phyloP scores from a whole-genome alignment of 1,139 yeast species.

The Pichia sp. region DNA sequence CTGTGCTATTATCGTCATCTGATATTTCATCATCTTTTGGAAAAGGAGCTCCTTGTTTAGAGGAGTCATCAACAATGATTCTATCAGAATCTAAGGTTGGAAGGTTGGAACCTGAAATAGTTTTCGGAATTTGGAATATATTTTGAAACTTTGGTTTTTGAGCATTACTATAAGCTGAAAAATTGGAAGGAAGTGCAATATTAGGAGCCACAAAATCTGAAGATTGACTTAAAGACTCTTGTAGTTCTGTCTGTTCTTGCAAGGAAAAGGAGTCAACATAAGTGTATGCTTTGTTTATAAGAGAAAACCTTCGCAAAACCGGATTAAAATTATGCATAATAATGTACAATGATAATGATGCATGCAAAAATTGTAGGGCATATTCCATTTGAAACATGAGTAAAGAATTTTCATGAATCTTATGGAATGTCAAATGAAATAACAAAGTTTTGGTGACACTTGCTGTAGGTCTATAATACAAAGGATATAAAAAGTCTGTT shows the following conservation, averaged over 20 bases:
- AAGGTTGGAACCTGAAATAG: slow-evolving; percentile 7
- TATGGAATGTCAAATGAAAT: slow-evolving; percentile 23
- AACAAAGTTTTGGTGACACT: slow-evolving; percentile 15
- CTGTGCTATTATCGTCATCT: neutral
- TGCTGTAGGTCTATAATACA: slow-evolving; percentile 9
- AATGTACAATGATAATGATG: slow-evolving; percentile 41
- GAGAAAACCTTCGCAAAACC: slow-evolving; percentile 28
- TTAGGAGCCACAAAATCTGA: neutral
- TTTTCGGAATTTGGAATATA: slow-evolving; percentile 9
- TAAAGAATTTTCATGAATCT: slow-evolving; percentile 15
- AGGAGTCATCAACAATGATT: slow-evolving; percentile 6
- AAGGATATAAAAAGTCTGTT: slow-evolving; percentile 11
- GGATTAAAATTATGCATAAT: slow-evolving; percentile 33
- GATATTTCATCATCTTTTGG: neutral
- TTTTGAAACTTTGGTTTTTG: slow-evolving; percentile 6
- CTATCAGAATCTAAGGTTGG: slow-evolving; percentile 5
- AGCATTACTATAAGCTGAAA: neutral
- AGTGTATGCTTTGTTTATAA: slow-evolving; percentile 21
- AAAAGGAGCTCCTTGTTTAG: neutral
- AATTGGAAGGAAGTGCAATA: neutral
- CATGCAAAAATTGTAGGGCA: slow-evolving; percentile 34
- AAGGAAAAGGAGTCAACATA: slow-evolving; percentile 12
- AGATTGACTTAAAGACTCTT: neutral
- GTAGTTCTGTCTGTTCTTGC: neutral
- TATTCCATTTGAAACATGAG: slow-evolving; percentile 26